Conservation (phyloP, 352 stramenopile species). For the Pythium rishiriense region DNA sequence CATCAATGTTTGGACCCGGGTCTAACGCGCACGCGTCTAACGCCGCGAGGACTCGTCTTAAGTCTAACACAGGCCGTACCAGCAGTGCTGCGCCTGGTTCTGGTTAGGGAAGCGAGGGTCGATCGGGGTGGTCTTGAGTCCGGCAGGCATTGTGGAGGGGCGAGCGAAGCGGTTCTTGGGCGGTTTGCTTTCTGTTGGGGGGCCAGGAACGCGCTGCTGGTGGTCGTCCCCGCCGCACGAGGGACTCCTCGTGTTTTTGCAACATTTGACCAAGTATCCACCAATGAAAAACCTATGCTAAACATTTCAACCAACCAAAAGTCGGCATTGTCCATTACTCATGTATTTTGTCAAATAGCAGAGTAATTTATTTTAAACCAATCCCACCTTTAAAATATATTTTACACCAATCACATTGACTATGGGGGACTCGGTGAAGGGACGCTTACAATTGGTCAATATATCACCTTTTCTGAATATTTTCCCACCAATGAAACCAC, state of each 20-base stretch:
- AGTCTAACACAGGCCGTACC: constrained; percentile 30
- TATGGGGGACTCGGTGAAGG: too few relatives aligned
- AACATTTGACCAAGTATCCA: constrained; percentile 8
- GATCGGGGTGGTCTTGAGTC: constrained; percentile 84
- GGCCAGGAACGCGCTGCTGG: constrained; percentile 1
- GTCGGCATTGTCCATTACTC: too few relatives aligned
- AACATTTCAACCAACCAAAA: too few relatives aligned
- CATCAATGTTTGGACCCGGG: neutral
- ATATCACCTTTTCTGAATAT: too few relatives aligned
- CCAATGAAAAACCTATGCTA: neutral
- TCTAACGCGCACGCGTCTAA: neutral
- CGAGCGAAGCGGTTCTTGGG: constrained; percentile 1
- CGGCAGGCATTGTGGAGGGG: constrained; percentile 45
- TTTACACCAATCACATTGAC: too few relatives aligned
- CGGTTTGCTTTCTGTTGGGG: constrained; percentile 22
- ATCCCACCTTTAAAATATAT: too few relatives aligned
- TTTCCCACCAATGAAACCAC: too few relatives aligned
- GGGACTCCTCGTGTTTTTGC: constrained; percentile 28
- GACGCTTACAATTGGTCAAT: too few relatives aligned
- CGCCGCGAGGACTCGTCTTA: neutral
- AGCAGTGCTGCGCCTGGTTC: constrained; percentile 89
- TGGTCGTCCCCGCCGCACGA: constrained; percentile 16
- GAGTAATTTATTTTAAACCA: neutral
- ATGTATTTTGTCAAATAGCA: neutral
- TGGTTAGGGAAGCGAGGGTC: constrained; percentile 87